Conservation (phyloP, 768 basidiomycete genomes). For the Pisolithus albus region DNA sequence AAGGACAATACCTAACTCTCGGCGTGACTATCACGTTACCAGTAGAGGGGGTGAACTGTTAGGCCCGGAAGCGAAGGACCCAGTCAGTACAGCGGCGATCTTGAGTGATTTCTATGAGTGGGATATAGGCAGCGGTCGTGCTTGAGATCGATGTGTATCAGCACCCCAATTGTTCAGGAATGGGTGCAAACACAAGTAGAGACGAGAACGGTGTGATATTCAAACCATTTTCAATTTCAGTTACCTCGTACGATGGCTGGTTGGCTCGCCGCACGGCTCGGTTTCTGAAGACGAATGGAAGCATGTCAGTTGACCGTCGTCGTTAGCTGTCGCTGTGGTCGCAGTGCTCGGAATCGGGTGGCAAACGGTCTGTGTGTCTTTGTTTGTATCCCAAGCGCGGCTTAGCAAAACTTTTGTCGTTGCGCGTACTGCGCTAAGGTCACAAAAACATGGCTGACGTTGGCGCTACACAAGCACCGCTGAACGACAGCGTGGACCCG, state of each 20-base stretch:
- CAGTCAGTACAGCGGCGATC: neutral
- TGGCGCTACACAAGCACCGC: slow-evolving; percentile 37
- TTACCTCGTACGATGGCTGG: neutral
- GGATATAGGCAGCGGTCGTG: neutral
- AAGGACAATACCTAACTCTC: neutral
- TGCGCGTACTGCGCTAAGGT: slow-evolving; percentile 2
- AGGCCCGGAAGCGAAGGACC: neutral
- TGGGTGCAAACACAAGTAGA: neutral
- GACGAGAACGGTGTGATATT: neutral
- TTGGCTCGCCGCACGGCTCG: neutral
- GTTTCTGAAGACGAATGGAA: too few relatives aligned
- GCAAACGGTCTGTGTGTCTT: slow-evolving; percentile 13
- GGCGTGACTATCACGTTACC: neutral
- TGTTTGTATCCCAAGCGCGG: slow-evolving; percentile 21
- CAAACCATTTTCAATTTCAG: neutral
- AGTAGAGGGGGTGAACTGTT: neutral
- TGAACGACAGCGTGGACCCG: slow-evolving; percentile 25
- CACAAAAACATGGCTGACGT: slow-evolving; percentile 44
- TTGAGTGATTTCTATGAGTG: neutral
- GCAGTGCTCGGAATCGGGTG: neutral
- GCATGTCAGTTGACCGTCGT: too few relatives aligned
- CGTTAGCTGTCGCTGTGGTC: neutral
- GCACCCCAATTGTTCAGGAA: neutral
- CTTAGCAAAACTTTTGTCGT: slow-evolving; percentile 20
- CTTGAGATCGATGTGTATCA: neutral